Conservation (phyloP, 106 monocot species). For the Alisma plantagoaquatica region DNA sequence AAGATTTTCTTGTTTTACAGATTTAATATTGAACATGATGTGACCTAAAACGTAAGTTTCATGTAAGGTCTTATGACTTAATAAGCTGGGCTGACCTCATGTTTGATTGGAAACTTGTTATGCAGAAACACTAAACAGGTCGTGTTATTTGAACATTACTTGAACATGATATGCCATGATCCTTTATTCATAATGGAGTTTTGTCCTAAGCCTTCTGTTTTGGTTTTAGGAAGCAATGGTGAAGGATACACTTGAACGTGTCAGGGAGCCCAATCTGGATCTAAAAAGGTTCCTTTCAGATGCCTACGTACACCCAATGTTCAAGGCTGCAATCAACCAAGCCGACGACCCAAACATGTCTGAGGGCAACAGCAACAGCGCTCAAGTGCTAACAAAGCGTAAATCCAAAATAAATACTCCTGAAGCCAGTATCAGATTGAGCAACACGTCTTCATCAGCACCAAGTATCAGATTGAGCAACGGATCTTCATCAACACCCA, state of each 20-base stretch:
- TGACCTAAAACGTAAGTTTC: too few relatives aligned
- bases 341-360: conserved; percentile 17
- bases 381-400: conserved; percentile 74
- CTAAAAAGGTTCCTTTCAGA: conserved; percentile 52
- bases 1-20: too few relatives aligned
- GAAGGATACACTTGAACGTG: conserved; percentile 73
- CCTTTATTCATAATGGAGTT: too few relatives aligned
- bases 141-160: not conserved
- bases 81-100: too few relatives aligned
- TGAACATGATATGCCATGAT: too few relatives aligned
- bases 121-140: too few relatives aligned
- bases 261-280: conserved; percentile 67
- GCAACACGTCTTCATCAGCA: too few relatives aligned
- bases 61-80: too few relatives aligned
- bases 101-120: too few relatives aligned
- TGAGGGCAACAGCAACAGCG: conserved; percentile 17
- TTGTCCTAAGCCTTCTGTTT: not conserved
- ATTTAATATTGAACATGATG: too few relatives aligned
- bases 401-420: conserved; percentile 73
- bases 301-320: conserved; percentile 82
- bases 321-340: conserved; percentile 54
- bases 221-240: conserved; percentile 91
- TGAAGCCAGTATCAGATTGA: conserved; percentile 59
- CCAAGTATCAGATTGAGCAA: too few relatives aligned
- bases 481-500: too few relatives aligned